Percentiles rank a stretch among this genome's conserved stretches.
These are phyloP conservation scores for Penicillium digitatum DNA, from an alignment of 2,329 filamentous ascomycete species.

Conservation along the genomic window DNA sequence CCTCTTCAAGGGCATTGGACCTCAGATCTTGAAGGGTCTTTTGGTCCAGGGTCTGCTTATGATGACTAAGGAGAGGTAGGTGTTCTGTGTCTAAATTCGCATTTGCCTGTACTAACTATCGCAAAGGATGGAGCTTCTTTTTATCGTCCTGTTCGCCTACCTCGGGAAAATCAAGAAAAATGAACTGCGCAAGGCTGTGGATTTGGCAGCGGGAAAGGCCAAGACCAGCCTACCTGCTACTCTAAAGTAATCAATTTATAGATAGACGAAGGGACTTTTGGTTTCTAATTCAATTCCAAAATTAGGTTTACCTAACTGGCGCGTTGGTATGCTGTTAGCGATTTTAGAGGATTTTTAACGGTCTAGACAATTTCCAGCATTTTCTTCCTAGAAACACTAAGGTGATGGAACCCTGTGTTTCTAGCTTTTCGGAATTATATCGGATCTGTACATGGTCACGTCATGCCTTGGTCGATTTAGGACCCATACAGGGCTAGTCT, in stretches of 20 bases:
- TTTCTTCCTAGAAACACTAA: background rate
- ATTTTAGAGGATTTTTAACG: slow-evolving; percentile 6
- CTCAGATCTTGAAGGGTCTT: slow-evolving; percentile 88
- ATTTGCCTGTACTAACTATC: slow-evolving; percentile 10
- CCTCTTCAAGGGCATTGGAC: slow-evolving; percentile 96
- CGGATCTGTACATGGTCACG: slow-evolving; percentile 5
- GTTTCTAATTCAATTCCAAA: slow-evolving; percentile 2
- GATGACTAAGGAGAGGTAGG: slow-evolving; percentile 96
- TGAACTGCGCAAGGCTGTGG: slow-evolving; percentile 64
- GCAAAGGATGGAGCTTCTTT: slow-evolving; percentile 75
- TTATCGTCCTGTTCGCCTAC: slow-evolving; percentile 81
- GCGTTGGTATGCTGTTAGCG: slow-evolving; percentile 11
- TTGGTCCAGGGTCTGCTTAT: slow-evolving; percentile 93
- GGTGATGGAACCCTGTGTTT: slow-evolving; percentile 4
- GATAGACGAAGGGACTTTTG: slow-evolving; percentile 9
- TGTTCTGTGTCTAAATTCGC: background rate
- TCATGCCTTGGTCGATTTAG: background rate
- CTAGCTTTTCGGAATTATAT: background rate
- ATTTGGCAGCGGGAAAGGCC: slow-evolving; percentile 59
- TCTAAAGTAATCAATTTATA: slow-evolving; percentile 41
- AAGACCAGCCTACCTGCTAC: slow-evolving; percentile 50
- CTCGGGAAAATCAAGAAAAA: slow-evolving; percentile 66
- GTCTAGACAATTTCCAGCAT: slow-evolving; percentile 12
- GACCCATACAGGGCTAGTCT: background rate
- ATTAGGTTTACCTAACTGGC: slow-evolving; percentile 15